Evolutionary conservation across 495 filamentous ascomycete species (phyloP).

Genomic region (Aspergillus mulundensis): DNA sequence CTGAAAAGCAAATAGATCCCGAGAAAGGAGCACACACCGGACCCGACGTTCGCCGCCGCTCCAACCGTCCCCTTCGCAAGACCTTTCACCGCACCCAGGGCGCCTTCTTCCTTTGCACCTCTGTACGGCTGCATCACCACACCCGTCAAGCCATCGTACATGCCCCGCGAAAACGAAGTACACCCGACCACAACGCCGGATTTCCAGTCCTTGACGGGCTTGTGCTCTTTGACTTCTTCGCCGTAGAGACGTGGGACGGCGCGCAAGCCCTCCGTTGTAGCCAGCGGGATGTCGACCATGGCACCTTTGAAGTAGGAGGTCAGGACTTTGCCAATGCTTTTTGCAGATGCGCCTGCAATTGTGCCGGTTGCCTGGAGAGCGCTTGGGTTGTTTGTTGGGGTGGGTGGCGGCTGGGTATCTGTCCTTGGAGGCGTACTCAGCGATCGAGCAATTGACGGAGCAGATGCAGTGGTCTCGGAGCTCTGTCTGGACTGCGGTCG

Average conservation of each 20-base stretch:
- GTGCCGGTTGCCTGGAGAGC: conserved; percentile 14
- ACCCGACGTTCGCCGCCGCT: conserved; percentile 58
- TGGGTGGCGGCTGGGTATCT: background rate
- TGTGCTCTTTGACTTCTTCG: conserved; percentile 43
- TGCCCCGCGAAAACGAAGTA: conserved; percentile 63
- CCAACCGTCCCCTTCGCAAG: conserved; percentile 73
- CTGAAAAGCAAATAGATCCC: background rate
- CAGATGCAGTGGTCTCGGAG: background rate
- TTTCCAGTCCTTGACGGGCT: conserved; percentile 33
- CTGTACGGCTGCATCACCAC: conserved; percentile 61
- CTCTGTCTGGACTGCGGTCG: background rate
- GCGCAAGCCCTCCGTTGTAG: conserved; percentile 76
- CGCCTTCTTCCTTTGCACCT: conserved; percentile 56
- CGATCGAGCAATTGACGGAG: background rate
- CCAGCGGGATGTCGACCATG: conserved; percentile 63
- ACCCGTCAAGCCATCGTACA: conserved; percentile 71
- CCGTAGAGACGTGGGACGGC: conserved; percentile 79
- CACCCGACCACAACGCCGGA: conserved; percentile 30
- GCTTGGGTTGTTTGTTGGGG: background rate
- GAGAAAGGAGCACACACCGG: conserved; percentile 20
- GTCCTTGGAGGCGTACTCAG: conserved; percentile 1
- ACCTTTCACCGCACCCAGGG: conserved; percentile 60
- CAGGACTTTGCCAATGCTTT: conserved; percentile 32
- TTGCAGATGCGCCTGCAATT: conserved; percentile 26
- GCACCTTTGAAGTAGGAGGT: conserved; percentile 32